Evolutionary conservation across 2,329 filamentous ascomycete species (phyloP).

Genomic region (Aspergillus fumigatus): DNA sequence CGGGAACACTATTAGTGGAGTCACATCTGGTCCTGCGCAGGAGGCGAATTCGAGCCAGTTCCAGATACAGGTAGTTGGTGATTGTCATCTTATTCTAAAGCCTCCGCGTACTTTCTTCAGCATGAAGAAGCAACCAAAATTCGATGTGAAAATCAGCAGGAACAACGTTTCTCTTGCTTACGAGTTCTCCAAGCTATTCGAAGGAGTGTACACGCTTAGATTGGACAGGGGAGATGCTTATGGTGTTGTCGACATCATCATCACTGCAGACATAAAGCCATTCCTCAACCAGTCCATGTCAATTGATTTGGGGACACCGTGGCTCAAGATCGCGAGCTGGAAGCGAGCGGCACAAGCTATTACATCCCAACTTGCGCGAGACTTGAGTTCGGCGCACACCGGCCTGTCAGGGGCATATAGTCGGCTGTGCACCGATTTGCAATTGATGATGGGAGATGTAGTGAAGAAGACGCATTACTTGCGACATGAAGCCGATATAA

Average conservation of each 20-base stretch:
- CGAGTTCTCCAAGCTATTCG: conserved; percentile 48
- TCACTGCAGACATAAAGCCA: conserved; percentile 36
- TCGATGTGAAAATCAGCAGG: conserved; percentile 48
- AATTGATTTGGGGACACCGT: conserved; percentile 44
- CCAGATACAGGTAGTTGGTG: conserved; percentile 51
- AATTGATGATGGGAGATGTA: conserved; percentile 34
- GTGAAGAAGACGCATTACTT: conserved; percentile 33
- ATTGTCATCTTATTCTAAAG: conserved; percentile 50
- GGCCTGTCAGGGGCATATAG: conserved; percentile 35
- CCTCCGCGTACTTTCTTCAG: conserved; percentile 42
- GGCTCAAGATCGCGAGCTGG: conserved; percentile 45
- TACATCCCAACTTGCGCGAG: conserved; percentile 33
- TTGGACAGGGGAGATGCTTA: conserved; percentile 48
- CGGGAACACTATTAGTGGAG: conserved; percentile 22
- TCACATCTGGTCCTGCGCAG: conserved; percentile 17
- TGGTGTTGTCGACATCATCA: conserved; percentile 46
- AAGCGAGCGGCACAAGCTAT: conserved; percentile 37
- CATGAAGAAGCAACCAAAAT: conserved; percentile 43
- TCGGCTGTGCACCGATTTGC: conserved; percentile 36
- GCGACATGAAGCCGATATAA: conserved; percentile 24
- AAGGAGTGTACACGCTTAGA: conserved; percentile 50
- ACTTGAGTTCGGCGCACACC: conserved; percentile 35
- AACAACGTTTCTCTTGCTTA: conserved; percentile 39
- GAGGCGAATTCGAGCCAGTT: conserved; percentile 39
- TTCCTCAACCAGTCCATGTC: conserved; percentile 32